phyloP scores from a whole-genome alignment of 1,284 basidiomycete genomes.

The Cutaneotrichosporon sp. region DNA sequence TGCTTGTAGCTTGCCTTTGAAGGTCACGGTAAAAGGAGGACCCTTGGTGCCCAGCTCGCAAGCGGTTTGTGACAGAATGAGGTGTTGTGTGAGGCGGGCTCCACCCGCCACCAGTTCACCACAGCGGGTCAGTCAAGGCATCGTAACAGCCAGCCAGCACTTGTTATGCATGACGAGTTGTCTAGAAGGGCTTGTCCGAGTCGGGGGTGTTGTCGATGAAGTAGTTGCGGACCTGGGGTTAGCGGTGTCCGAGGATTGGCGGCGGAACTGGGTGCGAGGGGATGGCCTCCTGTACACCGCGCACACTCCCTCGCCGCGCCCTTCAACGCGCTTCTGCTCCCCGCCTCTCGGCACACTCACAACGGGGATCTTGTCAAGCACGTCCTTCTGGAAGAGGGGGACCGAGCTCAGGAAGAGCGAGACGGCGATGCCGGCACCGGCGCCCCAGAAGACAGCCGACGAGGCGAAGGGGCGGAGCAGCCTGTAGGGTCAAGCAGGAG shows the following conservation, averaged over 20 bases:
- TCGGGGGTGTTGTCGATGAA: slow-evolving; percentile 51
- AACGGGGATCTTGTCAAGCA: slow-evolving; percentile 49
- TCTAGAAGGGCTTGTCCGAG: slow-evolving; percentile 54
- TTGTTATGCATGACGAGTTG: slow-evolving; percentile 11
- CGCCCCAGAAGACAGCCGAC: slow-evolving; percentile 46
- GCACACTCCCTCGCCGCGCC: neutral
- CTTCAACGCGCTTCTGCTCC: neutral
- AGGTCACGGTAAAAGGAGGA: too few species aligned
- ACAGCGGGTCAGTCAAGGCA: neutral
- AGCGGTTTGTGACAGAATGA: too few species aligned
- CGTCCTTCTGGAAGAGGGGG: slow-evolving; percentile 52
- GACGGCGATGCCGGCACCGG: slow-evolving; percentile 44
- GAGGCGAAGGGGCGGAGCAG: slow-evolving; percentile 37
- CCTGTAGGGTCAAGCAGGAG: slow-evolving; percentile 25
- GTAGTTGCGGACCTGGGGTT: slow-evolving; percentile 32
- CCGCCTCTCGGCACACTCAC: slow-evolving; percentile 30
- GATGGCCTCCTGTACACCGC: too few species aligned
- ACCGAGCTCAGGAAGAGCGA: slow-evolving; percentile 50
- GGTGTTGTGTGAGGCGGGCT: too few species aligned
- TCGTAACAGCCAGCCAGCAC: neutral
- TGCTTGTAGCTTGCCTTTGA: too few species aligned
- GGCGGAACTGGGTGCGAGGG: too few species aligned
- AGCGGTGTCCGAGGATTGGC: too few species aligned
- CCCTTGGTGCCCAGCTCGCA: too few species aligned
- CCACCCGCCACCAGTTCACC: neutral